A percentile compares a stretch with the other conserved stretches of the same genome.
phyloP scores from a whole-genome alignment of 805 yeast genomes.

The Barnettozyma salicaria region DNA sequence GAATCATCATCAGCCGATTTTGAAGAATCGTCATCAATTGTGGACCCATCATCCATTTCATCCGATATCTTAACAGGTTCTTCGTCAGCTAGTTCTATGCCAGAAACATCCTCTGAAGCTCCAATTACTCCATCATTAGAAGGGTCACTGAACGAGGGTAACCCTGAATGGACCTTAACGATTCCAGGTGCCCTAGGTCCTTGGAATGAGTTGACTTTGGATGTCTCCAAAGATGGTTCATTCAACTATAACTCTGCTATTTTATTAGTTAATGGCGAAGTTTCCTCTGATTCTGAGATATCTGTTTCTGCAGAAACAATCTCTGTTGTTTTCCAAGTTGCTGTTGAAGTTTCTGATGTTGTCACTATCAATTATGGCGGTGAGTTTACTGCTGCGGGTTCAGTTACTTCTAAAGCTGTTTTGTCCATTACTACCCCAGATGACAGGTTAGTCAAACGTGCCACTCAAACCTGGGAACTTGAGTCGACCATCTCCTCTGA shows the following conservation, averaged over 20 bases:
- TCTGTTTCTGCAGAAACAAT: neutral
- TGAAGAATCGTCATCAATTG: too few relatives aligned
- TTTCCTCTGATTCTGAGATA: neutral
- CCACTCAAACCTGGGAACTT: neutral
- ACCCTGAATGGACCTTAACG: slow-evolving; percentile 6
- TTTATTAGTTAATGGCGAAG: slow-evolving; percentile 8
- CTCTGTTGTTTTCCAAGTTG: neutral
- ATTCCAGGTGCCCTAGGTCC: slow-evolving; percentile 10
- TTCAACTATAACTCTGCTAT: slow-evolving; percentile 3
- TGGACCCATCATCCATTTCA: too few relatives aligned
- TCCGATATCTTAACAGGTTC: too few relatives aligned
- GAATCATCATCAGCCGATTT: slow-evolving; percentile 1
- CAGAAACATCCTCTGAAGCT: neutral
- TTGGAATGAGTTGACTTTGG: slow-evolving; percentile 7
- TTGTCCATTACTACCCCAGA: slow-evolving; percentile 4
- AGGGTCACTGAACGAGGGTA: neutral
- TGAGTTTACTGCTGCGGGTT: neutral
- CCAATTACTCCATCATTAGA: neutral
- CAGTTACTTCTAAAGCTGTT: neutral
- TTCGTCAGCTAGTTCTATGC: too few relatives aligned
- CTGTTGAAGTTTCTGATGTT: neutral
- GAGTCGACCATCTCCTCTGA: neutral
- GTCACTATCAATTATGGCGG: slow-evolving; percentile 1
- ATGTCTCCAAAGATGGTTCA: slow-evolving; percentile 1
- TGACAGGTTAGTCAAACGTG: slow-evolving; percentile 2